Percentiles rank a stretch among this genome's conserved stretches.
Conservation (phyloP, 2,329 filamentous ascomycete species). For the Fusarium liriodendri region DNA sequence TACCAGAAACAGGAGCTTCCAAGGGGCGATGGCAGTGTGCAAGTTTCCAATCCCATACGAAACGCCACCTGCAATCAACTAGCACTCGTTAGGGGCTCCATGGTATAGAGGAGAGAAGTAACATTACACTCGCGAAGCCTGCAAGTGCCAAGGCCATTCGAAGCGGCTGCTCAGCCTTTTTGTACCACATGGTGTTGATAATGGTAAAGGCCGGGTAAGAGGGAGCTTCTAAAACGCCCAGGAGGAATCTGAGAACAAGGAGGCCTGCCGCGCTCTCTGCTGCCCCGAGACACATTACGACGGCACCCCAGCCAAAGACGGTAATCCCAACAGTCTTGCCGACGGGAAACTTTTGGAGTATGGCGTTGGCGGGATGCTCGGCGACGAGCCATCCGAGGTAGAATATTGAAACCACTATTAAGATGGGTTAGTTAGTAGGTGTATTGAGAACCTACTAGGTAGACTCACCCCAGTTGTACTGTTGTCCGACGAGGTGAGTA, state of each 20-base stretch:
- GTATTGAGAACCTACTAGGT: neutral
- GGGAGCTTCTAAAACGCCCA: conserved; percentile 40
- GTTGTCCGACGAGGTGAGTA: conserved; percentile 9
- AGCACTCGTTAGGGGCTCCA: neutral
- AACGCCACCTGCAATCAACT: conserved; percentile 40
- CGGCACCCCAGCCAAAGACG: conserved; percentile 41
- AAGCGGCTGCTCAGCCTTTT: conserved; percentile 18
- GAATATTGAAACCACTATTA: conserved; percentile 17
- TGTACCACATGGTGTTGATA: conserved; percentile 15
- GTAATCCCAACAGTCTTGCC: neutral
- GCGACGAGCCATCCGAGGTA: conserved; percentile 21
- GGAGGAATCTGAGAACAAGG: conserved; percentile 39
- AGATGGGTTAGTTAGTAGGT: neutral
- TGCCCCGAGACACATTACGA: conserved; percentile 55
- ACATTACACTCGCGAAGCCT: conserved; percentile 9
- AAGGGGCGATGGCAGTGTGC: conserved; percentile 30
- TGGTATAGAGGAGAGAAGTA: neutral
- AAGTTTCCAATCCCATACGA: conserved; percentile 47
- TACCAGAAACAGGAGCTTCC: conserved; percentile 47
- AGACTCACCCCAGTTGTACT: conserved; percentile 21
- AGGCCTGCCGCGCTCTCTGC: conserved; percentile 46
- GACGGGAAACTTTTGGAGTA: conserved; percentile 10
- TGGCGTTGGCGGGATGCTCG: conserved; percentile 3
- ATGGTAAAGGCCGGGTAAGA: conserved; percentile 3
- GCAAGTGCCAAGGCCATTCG: conserved; percentile 4